Base-by-base conservation (phyloP, 768 basidiomycete species). In the Boletus reticulatus region DNA sequence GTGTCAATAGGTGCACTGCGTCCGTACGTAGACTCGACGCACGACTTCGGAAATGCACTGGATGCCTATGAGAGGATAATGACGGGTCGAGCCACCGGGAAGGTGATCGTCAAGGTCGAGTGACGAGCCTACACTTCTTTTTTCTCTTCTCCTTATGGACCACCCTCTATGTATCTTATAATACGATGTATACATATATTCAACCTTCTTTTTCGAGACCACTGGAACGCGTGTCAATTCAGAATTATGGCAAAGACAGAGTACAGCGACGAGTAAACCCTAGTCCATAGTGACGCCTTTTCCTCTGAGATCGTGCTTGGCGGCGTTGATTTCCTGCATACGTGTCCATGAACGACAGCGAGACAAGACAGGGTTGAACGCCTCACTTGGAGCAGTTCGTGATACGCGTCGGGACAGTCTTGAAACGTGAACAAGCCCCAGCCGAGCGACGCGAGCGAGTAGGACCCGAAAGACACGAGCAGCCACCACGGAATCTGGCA, bases 361-460 rank as follows among this genome's bases (percentile, higher is more conserved):
- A 37, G 16, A 7, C 39, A 29, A 36, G 22, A 17, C 0, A 4
- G 31, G 41, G 8, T 17, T 11, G 6, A n/a, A 13, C 6, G 2
- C 27, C 50, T 41, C 48, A 88, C 88, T 63, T 69, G 64, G 60
- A 89, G 74, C 50, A 92, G 69, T 67, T 88, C 87, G 13, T 80
- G 76, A 60, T 92, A 89, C 6, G 90, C 89, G 61, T 92, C 88
- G 39, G 88, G 86, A 67, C 88, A 89, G 61, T 92, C 90, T 62
- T 81, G 74, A 62, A 90, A 87, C 3, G 84, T 84, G 60, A 84
- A 80, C 42, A 92, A 65, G 3, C 89, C 90, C 79, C 83, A 82
- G 11, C 91, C 89, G 19, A 92, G 81, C 11, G 85, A 87, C 73
- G 83, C 84, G 12, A 92, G 79, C 17, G 87, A 87, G 67, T 89